These are phyloP conservation scores for Vitis riparia DNA, from an alignment of 164 flowering plant genomes.

Conservation along the genomic window DNA sequence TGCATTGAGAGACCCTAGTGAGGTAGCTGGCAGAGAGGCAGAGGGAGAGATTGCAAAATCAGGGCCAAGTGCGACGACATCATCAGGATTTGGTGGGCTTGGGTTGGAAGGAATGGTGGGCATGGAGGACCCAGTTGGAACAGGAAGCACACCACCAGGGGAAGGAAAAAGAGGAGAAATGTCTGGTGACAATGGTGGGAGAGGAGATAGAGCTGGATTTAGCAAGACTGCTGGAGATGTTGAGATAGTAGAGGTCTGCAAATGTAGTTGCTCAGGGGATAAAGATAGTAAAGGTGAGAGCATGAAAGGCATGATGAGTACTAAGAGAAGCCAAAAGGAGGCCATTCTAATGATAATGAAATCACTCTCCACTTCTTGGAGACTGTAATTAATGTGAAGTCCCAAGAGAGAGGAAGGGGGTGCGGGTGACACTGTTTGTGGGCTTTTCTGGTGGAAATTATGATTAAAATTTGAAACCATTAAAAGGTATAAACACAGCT, in stretches of 20 bases:
- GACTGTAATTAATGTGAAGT: constrained; percentile 17
- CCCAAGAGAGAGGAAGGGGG: background rate
- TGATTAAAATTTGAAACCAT: constrained; percentile 8
- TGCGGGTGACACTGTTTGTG: background rate
- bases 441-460: constrained; percentile 12
- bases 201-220: constrained; percentile 23
- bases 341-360: constrained; percentile 44
- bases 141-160: constrained; percentile 30
- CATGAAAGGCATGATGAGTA: constrained; percentile 22
- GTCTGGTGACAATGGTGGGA: constrained; percentile 46
- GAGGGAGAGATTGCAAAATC: constrained; percentile 39
- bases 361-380: constrained; percentile 12
- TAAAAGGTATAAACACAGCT: constrained; percentile 11
- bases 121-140: constrained; percentile 28
- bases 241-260: constrained; percentile 24
- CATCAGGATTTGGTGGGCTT: constrained; percentile 55
- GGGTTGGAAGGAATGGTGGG: constrained; percentile 56
- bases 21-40: constrained; percentile 22
- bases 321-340: constrained; percentile 28
- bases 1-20: constrained; percentile 14
- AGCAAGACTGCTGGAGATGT: constrained; percentile 40
- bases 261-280: constrained; percentile 5
- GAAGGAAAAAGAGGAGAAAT: constrained; percentile 55
- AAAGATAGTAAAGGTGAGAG: constrained; percentile 22
- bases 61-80: constrained; percentile 25